Evolutionary conservation across 805 yeast species (phyloP).

Genomic region (Torulaspora maleeae): DNA sequence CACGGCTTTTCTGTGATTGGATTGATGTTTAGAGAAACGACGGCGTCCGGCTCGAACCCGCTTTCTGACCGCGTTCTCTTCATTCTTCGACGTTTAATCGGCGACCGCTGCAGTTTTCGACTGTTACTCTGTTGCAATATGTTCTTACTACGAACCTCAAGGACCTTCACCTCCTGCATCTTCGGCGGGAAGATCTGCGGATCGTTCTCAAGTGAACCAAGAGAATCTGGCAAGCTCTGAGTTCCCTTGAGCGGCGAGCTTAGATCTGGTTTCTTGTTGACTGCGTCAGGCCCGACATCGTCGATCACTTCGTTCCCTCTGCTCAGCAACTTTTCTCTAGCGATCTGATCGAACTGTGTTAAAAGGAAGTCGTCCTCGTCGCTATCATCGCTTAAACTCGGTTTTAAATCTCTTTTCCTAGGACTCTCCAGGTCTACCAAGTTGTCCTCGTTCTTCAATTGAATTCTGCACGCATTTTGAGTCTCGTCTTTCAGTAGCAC

Average conservation of each 20-base stretch:
- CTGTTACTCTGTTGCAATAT: conserved; percentile 1
- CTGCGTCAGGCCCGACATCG: background rate
- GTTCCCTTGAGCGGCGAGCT: conserved; percentile 15
- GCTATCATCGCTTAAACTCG: conserved; percentile 3
- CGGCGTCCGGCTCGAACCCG: background rate
- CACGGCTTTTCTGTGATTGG: conserved; percentile 31
- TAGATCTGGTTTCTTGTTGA: conserved; percentile 6
- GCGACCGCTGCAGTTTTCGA: background rate
- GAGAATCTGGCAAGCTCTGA: conserved; percentile 9
- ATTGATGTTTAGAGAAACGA: conserved; percentile 21
- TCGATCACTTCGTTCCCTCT: conserved; percentile 1
- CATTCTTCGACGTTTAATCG: background rate
- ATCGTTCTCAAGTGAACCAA: conserved; percentile 1
- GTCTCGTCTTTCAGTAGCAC: background rate
- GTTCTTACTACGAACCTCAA: background rate
- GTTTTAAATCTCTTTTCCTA: background rate
- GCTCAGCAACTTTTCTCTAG: conserved; percentile 7
- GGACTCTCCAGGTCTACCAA: background rate
- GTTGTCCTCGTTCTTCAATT: background rate
- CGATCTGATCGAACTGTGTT: conserved; percentile 22
- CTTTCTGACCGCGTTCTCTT: conserved; percentile 5
- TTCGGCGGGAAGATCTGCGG: background rate
- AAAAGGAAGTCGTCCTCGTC: conserved; percentile 24
- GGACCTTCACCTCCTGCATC: background rate
- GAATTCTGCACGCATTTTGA: background rate